Conservation (phyloP, 352 stramenopile species). For the Pythium vanterpoolii region DNA sequence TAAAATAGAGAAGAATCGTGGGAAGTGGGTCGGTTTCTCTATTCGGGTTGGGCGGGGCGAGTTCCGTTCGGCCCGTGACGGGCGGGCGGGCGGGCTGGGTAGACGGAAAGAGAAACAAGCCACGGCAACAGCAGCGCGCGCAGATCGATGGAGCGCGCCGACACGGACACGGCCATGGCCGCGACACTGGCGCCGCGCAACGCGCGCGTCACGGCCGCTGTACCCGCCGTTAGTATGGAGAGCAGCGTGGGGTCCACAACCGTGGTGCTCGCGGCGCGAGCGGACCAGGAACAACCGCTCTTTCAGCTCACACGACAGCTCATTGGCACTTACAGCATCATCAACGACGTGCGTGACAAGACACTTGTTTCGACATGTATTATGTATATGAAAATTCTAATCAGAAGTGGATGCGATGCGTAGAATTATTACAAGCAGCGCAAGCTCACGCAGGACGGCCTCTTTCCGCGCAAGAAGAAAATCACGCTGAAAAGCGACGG, state of each 20-base stretch:
- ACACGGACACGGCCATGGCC: conserved; percentile 9
- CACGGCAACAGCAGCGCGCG: conserved; percentile 11
- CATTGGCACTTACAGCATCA: conserved; percentile 96
- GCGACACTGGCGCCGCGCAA: conserved; percentile 1
- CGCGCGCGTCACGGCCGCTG: background rate
- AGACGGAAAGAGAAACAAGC: conserved; percentile 26
- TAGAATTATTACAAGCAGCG: conserved; percentile 85
- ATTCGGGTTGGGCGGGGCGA: conserved; percentile 4
- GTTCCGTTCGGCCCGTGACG: conserved; percentile 10
- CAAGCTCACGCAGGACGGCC: conserved; percentile 48
- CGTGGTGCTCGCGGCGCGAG: conserved; percentile 20
- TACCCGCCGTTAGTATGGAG: conserved; percentile 15
- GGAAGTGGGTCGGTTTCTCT: background rate
- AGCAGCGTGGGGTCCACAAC: conserved; percentile 14
- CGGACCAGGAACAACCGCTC: conserved; percentile 37
- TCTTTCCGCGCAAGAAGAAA: conserved; percentile 62
- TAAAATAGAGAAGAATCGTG: conserved; percentile 9
- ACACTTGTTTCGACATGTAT: conserved; percentile 10
- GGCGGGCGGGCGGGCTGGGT: conserved; percentile 20
- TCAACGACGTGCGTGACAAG: conserved; percentile 83
- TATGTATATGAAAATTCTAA: background rate
- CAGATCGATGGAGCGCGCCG: conserved; percentile 18
- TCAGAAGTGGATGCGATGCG: background rate
- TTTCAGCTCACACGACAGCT: conserved; percentile 89
- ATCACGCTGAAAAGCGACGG: conserved; percentile 28